These are phyloP conservation scores for Colletotrichum scovillei DNA, from an alignment of 2,329 filamentous ascomycete species.

Conservation along the genomic window DNA sequence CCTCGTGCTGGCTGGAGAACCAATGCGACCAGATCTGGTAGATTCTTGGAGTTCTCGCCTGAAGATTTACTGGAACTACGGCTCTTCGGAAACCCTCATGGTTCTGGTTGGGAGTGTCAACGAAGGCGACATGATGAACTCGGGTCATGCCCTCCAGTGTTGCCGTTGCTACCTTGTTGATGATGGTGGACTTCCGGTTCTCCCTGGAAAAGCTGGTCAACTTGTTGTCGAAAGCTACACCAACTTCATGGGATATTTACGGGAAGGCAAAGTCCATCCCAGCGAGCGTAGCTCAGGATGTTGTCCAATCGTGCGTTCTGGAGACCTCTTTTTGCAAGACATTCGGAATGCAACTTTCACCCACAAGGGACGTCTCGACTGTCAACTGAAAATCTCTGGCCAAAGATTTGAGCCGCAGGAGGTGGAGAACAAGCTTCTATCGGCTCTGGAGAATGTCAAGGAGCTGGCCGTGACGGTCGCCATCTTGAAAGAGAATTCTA, in stretches of 20 bases:
- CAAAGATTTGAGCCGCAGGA: neutral
- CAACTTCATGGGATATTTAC: neutral
- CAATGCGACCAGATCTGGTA: neutral
- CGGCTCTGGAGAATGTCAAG: neutral
- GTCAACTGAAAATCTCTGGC: neutral
- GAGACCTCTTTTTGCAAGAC: neutral
- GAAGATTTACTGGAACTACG: neutral
- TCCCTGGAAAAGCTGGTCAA: neutral
- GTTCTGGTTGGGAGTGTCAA: neutral
- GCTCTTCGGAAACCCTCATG: slow-evolving; percentile 4
- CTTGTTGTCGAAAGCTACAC: neutral
- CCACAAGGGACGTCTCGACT: neutral
- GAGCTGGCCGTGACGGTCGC: slow-evolving; percentile 1
- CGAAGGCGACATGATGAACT: neutral
- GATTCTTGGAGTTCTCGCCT: neutral
- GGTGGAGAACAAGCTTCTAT: neutral
- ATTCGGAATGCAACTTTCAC: neutral
- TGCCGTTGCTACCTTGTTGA: neutral
- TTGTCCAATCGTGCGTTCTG: neutral
- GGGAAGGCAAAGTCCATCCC: neutral
- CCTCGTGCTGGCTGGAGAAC: neutral
- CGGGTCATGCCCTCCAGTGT: neutral
- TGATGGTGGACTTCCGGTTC: neutral
- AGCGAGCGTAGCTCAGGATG: neutral
- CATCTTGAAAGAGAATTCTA: neutral